phyloP scores from a whole-genome alignment of 225 moss, liverwort and hornwort genomes.

The Polytrichum commune region DNA sequence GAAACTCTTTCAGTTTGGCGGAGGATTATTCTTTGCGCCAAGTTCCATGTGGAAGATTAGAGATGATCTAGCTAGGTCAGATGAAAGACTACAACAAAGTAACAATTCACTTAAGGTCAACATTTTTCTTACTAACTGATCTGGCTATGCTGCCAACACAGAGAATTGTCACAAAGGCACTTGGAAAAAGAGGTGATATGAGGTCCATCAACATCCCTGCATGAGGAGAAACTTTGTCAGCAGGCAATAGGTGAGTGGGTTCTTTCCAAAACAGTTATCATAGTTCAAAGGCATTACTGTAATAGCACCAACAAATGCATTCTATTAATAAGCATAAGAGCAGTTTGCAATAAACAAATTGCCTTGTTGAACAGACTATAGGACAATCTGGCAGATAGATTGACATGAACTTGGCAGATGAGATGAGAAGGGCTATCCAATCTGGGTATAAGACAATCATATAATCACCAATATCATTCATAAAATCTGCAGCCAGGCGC shows the following conservation, averaged over 20 bases:
- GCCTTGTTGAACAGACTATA: not conserved
- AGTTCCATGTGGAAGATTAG: too few relatives aligned
- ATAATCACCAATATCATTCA: constrained; percentile 84
- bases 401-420: too few relatives aligned
- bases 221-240: constrained; percentile 10
- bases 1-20: not conserved
- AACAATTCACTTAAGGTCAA: too few relatives aligned
- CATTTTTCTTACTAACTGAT: constrained; percentile 81
- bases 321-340: too few relatives aligned
- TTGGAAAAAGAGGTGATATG: constrained; percentile 89
- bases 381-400: constrained; percentile 1
- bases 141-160: constrained; percentile 96
- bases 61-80: too few relatives aligned
- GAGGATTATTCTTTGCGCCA: too few relatives aligned
- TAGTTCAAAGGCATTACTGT: too few relatives aligned
- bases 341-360: too few relatives aligned
- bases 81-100: too few relatives aligned
- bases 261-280: not conserved
- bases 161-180: constrained; percentile 80
- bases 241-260: not conserved
- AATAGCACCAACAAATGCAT: too few relatives aligned
- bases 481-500: constrained; percentile 92
- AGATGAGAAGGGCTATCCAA: too few relatives aligned
- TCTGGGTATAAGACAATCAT: too few relatives aligned
- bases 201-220: constrained; percentile 99